These are phyloP conservation scores for Solanum corneliomulleri DNA, from an alignment of 257 asterid genomes.

Conservation along the genomic window DNA sequence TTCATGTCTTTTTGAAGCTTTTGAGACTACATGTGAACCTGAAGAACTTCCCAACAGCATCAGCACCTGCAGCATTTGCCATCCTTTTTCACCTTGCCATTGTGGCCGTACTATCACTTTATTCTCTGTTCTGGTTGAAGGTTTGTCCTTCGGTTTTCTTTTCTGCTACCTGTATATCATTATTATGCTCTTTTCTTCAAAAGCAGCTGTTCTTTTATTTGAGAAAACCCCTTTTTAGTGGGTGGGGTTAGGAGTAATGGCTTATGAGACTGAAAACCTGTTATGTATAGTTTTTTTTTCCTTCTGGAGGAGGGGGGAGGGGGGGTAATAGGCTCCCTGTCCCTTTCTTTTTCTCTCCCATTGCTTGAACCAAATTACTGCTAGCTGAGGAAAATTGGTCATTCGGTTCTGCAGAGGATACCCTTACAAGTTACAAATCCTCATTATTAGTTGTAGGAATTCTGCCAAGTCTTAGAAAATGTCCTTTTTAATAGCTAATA, in stretches of 20 bases:
- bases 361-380: neutral
- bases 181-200: neutral
- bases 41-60: slow-evolving; percentile 63
- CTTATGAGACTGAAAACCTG: neutral
- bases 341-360: neutral
- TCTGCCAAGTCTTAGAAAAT: neutral
- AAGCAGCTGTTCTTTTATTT: neutral
- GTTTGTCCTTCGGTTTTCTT: slow-evolving; percentile 24
- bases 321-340: neutral
- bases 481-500: neutral
- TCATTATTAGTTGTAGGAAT: neutral
- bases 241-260: neutral
- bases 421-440: neutral
- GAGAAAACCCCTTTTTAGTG: neutral
- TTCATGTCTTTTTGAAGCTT: slow-evolving; percentile 43
- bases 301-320: too few relatives aligned
- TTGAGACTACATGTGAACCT: slow-evolving; percentile 57
- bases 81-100: slow-evolving; percentile 68
- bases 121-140: slow-evolving; percentile 83
- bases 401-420: neutral
- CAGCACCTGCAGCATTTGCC: slow-evolving; percentile 62
- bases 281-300: neutral
- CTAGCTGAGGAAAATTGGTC: neutral
- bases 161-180: neutral
- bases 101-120: slow-evolving; percentile 74